phyloP scores from a whole-genome alignment of 1,284 basidiomycete genomes.

The Cryptococcus sp. region DNA sequence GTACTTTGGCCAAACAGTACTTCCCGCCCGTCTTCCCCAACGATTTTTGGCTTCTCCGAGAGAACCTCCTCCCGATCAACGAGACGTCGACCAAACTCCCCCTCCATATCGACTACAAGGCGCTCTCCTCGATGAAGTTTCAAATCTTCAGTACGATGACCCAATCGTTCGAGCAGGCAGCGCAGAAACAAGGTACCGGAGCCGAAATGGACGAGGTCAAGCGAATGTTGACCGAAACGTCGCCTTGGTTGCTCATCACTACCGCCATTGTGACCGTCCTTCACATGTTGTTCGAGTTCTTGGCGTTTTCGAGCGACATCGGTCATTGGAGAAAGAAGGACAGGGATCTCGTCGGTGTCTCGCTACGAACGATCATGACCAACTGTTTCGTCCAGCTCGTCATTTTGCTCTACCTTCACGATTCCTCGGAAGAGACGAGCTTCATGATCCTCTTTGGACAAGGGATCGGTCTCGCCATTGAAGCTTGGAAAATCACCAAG shows the following conservation, averaged over 20 bases:
- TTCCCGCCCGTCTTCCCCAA: conserved; percentile 87
- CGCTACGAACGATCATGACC: conserved; percentile 67
- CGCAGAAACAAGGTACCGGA: conserved; percentile 60
- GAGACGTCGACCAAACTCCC: conserved; percentile 65
- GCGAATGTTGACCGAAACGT: conserved; percentile 88
- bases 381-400: conserved; percentile 88
- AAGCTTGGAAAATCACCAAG: conserved; percentile 84
- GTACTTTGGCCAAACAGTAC: conserved; percentile 58
- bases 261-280: conserved; percentile 73
- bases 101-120: conserved; percentile 73
- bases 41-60: conserved; percentile 83
- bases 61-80: conserved; percentile 74
- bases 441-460: conserved; percentile 93
- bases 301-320: conserved; percentile 91
- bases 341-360: conserved; percentile 52
- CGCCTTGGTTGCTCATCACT: conserved; percentile 74
- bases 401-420: conserved; percentile 86
- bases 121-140: conserved; percentile 71
- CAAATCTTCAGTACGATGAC: conserved; percentile 73
- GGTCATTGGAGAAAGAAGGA: conserved; percentile 91
- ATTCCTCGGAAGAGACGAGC: conserved; percentile 87
- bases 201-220: conserved; percentile 89
- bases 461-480: conserved; percentile 78
- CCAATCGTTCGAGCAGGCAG: conserved; percentile 67
- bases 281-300: conserved; percentile 86